phyloP scores from a whole-genome alignment of 2,329 filamentous ascomycete genomes.

The Xylariaceae sp. region DNA sequence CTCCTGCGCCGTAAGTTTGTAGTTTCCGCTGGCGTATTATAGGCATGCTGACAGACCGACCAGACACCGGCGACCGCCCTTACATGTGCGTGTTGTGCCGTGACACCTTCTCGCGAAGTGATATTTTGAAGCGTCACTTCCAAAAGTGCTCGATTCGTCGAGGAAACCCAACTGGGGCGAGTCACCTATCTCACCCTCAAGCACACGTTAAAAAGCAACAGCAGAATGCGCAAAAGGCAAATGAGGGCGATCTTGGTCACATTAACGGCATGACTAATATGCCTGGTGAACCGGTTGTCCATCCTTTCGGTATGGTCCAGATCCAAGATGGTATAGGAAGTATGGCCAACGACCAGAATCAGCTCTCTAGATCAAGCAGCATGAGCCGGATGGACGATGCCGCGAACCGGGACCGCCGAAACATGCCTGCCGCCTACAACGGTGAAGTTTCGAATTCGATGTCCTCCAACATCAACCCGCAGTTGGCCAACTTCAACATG shows the following conservation, averaged over 20 bases:
- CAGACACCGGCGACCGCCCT: conserved; percentile 94
- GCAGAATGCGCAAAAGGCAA: conserved; percentile 51
- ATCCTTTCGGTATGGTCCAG: conserved; percentile 53
- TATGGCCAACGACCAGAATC: conserved; percentile 55
- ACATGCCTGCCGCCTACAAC: conserved; percentile 51
- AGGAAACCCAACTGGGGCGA: conserved; percentile 91
- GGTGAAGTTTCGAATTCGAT: conserved; percentile 56
- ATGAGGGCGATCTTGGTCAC: conserved; percentile 53
- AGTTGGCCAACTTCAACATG: conserved; percentile 61
- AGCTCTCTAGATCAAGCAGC: conserved; percentile 57
- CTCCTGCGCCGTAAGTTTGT: conserved; percentile 80
- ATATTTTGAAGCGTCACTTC: conserved; percentile 98
- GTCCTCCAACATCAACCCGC: conserved; percentile 56
- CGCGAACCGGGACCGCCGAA: conserved; percentile 52
- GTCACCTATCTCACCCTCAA: conserved; percentile 88
- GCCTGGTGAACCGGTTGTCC: conserved; percentile 51
- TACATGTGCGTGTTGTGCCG: conserved; percentile 98
- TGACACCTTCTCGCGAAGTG: conserved; percentile 95
- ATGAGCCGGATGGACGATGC: conserved; percentile 54
- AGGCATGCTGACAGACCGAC: conserved; percentile 17
- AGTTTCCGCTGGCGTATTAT: conserved; percentile 1
- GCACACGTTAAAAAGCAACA: conserved; percentile 78
- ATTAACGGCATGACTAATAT: conserved; percentile 58
- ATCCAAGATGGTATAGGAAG: conserved; percentile 55
- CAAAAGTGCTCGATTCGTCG: conserved; percentile 97